Percentiles rank a stretch among this genome's conserved stretches.
phyloP scores from a whole-genome alignment of 2,329 filamentous ascomycete genomes.

The Fusarium nygamai region DNA sequence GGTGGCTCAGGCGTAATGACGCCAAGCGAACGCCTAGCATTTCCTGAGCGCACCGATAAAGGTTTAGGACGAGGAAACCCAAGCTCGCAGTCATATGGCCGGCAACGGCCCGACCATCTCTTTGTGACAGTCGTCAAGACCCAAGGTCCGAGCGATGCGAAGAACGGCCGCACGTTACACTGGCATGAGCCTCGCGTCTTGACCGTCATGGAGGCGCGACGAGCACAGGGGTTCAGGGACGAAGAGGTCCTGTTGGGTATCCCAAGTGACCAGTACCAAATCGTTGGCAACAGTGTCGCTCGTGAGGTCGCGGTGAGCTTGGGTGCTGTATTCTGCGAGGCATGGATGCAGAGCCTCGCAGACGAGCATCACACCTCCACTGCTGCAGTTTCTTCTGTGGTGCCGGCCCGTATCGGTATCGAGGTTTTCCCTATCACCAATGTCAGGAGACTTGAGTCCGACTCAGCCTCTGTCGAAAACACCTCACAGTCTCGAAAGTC shows the following conservation, averaged over 20 bases:
- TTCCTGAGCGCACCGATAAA: slow-evolving; percentile 44
- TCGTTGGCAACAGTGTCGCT: slow-evolving; percentile 82
- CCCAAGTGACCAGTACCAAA: slow-evolving; percentile 65
- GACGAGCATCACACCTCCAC: slow-evolving; percentile 17
- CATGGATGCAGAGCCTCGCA: slow-evolving; percentile 49
- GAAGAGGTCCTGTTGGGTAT: slow-evolving; percentile 74
- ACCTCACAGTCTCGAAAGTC: slow-evolving; percentile 1
- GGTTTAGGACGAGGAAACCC: slow-evolving; percentile 52
- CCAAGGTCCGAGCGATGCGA: slow-evolving; percentile 61
- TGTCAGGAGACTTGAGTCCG: slow-evolving; percentile 10
- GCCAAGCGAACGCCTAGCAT: slow-evolving; percentile 52
- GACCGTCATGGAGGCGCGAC: slow-evolving; percentile 72
- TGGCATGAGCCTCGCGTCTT: slow-evolving; percentile 71
- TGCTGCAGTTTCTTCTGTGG: background rate
- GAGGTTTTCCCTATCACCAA: slow-evolving; percentile 15
- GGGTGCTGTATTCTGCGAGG: slow-evolving; percentile 71
- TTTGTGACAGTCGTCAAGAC: slow-evolving; percentile 72
- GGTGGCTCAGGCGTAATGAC: slow-evolving; percentile 50
- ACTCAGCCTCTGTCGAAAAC: background rate
- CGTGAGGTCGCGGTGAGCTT: slow-evolving; percentile 73
- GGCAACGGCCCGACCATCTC: slow-evolving; percentile 62
- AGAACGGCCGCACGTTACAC: slow-evolving; percentile 67
- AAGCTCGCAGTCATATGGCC: slow-evolving; percentile 58
- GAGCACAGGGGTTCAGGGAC: slow-evolving; percentile 77
- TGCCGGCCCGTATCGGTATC: slow-evolving; percentile 1